A percentile compares a stretch with the other conserved stretches of the same genome.
phyloP scores from a whole-genome alignment of 2,329 filamentous ascomycete genomes.

The Coniochaeta sp. region DNA sequence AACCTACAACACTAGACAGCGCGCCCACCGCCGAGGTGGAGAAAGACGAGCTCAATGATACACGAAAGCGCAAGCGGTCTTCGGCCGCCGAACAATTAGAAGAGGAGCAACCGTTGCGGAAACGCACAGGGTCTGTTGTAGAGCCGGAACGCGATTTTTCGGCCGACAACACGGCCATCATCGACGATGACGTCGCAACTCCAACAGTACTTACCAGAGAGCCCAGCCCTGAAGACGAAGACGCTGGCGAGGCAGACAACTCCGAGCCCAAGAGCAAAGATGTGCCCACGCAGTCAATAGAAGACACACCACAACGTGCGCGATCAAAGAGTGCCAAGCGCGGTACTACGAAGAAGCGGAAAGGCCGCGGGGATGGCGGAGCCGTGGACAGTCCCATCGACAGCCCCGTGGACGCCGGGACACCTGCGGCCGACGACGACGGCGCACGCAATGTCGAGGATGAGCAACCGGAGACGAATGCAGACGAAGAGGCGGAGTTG shows the following conservation, averaged over 20 bases:
- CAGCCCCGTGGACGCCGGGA: slow-evolving; percentile 20
- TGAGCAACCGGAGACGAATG: slow-evolving; percentile 44
- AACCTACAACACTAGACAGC: slow-evolving; percentile 11
- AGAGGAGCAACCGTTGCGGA: slow-evolving; percentile 42
- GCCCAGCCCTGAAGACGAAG: slow-evolving; percentile 28
- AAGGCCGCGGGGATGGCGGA: slow-evolving; percentile 18
- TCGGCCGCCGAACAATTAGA: slow-evolving; percentile 33
- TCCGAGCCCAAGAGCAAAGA: slow-evolving; percentile 31
- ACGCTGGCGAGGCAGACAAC: slow-evolving; percentile 40
- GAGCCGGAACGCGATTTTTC: slow-evolving; percentile 26
- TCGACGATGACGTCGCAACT: slow-evolving; percentile 28
- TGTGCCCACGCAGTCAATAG: slow-evolving; percentile 20
- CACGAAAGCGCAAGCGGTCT: slow-evolving; percentile 44
- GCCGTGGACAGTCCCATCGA: slow-evolving; percentile 6
- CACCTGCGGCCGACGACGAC: slow-evolving; percentile 25
- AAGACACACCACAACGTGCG: slow-evolving; percentile 24
- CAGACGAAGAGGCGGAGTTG: slow-evolving; percentile 52
- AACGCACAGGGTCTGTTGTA: slow-evolving; percentile 43
- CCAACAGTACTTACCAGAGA: neutral
- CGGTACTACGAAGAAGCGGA: slow-evolving; percentile 28
- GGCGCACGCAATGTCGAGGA: slow-evolving; percentile 42
- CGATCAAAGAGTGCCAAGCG: slow-evolving; percentile 33
- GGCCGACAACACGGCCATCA: slow-evolving; percentile 21
- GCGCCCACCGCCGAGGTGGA: slow-evolving; percentile 12
- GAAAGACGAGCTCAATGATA: slow-evolving; percentile 24